Conservation (phyloP, 108 stramenopile genomes). For the Mayamaea pseudoterrestris region DNA sequence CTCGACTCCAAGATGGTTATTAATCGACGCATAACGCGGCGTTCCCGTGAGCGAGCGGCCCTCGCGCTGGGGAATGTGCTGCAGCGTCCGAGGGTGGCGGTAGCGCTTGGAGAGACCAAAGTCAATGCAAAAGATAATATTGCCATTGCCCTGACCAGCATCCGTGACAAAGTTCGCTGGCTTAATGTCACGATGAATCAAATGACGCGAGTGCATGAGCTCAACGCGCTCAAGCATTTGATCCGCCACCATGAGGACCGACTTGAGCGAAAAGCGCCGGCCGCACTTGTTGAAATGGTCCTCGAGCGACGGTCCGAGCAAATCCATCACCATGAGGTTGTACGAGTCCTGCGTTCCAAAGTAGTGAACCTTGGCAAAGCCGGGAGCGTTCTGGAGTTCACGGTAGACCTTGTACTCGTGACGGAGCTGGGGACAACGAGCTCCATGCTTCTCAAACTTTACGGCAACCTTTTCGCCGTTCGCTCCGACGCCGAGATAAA, state of each 20-base stretch:
- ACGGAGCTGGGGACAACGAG: slow-evolving; percentile 93
- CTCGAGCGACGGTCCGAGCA: slow-evolving; percentile 94
- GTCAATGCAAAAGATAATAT: slow-evolving; percentile 95
- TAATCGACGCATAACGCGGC: slow-evolving; percentile 95
- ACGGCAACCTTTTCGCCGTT: slow-evolving; percentile 89
- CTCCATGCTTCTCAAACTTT: slow-evolving; percentile 86
- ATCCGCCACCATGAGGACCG: slow-evolving; percentile 95
- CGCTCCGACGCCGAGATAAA: slow-evolving; percentile 86
- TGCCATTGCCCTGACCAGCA: slow-evolving; percentile 68
- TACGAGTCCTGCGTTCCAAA: slow-evolving; percentile 95
- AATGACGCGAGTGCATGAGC: slow-evolving; percentile 92
- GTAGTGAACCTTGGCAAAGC: slow-evolving; percentile 94
- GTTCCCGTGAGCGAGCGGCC: slow-evolving; percentile 90
- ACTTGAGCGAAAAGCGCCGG: slow-evolving; percentile 89
- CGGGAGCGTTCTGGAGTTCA: slow-evolving; percentile 92
- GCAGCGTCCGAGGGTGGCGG: slow-evolving; percentile 93
- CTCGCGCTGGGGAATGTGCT: slow-evolving; percentile 97
- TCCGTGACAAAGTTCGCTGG: slow-evolving; percentile 96
- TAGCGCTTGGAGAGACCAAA: slow-evolving; percentile 96
- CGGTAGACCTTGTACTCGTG: slow-evolving; percentile 99
- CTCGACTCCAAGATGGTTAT: slow-evolving; percentile 97
- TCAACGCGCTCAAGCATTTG: slow-evolving; percentile 97
- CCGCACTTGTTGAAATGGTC: slow-evolving; percentile 99
- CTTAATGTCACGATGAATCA: slow-evolving; percentile 96
- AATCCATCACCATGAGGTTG: slow-evolving; percentile 99